Base-by-base conservation (phyloP, 2,329 filamentous ascomycete genomes). In the Claviceps purpurea region DNA sequence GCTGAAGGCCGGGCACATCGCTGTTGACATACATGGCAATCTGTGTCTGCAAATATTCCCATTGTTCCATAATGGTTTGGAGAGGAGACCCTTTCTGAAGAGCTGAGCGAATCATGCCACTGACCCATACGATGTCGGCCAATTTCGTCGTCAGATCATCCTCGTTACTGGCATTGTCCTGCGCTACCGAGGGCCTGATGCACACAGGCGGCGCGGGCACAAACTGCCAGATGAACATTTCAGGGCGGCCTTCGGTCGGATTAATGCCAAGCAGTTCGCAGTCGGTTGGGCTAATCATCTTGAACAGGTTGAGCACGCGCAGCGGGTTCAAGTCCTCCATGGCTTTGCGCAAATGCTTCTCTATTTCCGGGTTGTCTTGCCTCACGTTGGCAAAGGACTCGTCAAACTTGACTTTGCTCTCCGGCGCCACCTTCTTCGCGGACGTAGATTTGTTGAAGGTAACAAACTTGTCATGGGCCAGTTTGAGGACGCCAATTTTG, bases 1-100 rank as follows among this genome's bases (percentile, higher is more conserved):
- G 89, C 60, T 90, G 84, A n/a, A 98, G 77, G 30, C 91, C 91
- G 0, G 93, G 93, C 2, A 95, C 84, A 60, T 96, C 90, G 57
- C 90, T 95, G 71, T 98, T 97, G 66, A 98, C 91, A 65, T 98
- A 97, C 77, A 97, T 89, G 55, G 91, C 93, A 55, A 97, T 87
- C 62, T 97, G 90, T 8, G 95, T 77, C 63, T 97, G 91, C 55
- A 98, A 73, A 62, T 91, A 97, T 64, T 98, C 93, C 93, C 93
- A 98, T 61, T 95, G 89, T 65, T 98, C 93, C 83, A 97, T 94
- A 52, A 97, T 87, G 1, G 88, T 94, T 58, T 86, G 81, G 2
- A 98, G 78, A 0, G 89, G 82, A 14, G 90, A 87, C 10, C 91
- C 91, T 59, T 89, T 89, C 55, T 85, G 77, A 16, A 97, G 68